A percentile compares a stretch with the other conserved stretches of the same genome.
Evolutionary conservation across 768 basidiomycete genomes (phyloP).

Genomic region (Pulveroboletus sp.): DNA sequence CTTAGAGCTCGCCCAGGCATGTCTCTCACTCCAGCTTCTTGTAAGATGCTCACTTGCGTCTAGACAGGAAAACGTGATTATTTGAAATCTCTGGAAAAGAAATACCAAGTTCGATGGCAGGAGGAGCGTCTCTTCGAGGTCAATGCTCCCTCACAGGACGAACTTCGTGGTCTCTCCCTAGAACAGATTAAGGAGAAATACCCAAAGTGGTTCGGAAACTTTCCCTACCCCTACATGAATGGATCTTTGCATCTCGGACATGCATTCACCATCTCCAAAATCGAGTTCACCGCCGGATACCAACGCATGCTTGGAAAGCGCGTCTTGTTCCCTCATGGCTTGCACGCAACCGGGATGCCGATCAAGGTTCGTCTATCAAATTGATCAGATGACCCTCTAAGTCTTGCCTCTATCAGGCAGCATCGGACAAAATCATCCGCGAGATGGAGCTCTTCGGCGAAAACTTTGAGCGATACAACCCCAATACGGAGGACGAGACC

Average conservation of each 20-base stretch:
- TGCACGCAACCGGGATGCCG: constrained; percentile 98
- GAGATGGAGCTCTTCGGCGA: constrained; percentile 95
- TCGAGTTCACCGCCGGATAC: constrained; percentile 95
- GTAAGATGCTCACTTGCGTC: constrained; percentile 2
- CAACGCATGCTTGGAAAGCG: constrained; percentile 93
- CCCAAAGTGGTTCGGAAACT: constrained; percentile 98
- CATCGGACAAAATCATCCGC: constrained; percentile 95
- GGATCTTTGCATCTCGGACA: constrained; percentile 96
- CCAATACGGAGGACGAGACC: constrained; percentile 42
- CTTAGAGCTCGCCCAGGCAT: constrained; percentile 60
- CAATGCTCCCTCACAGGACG: constrained; percentile 68
- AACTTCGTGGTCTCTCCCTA: constrained; percentile 58
- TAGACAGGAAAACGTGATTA: constrained; percentile 94
- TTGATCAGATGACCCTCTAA: background rate
- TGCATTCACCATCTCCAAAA: constrained; percentile 96
- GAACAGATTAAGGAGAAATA: constrained; percentile 67
- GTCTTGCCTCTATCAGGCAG: constrained; percentile 52
- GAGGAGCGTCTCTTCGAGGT: constrained; percentile 78
- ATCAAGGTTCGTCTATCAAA: constrained; percentile 73
- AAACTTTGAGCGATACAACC: constrained; percentile 65
- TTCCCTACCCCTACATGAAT: constrained; percentile 98
- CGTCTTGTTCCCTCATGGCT: constrained; percentile 93
- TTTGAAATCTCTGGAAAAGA: constrained; percentile 75
- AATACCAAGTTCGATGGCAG: constrained; percentile 82
- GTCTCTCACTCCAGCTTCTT: constrained; percentile 4